Evolutionary conservation across 176 grass and related monocot species (phyloP).

Genomic region (Musa beccarii): DNA sequence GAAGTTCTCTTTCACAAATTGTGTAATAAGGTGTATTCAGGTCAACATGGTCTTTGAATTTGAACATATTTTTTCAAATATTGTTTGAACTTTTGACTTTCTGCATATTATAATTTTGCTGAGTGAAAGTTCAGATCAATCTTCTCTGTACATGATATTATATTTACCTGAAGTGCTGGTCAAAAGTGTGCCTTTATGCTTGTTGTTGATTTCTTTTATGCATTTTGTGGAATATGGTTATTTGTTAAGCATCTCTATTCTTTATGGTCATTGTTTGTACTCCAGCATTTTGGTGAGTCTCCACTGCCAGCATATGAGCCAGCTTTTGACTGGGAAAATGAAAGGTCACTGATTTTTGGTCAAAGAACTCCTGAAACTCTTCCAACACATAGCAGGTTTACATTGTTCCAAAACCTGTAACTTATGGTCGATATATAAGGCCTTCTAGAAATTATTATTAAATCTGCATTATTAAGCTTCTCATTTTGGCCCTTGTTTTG

Average conservation of each 20-base stretch:
- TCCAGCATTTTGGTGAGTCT: constrained; percentile 77
- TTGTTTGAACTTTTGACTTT: no score
- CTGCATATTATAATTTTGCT: no score
- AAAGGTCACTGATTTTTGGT: constrained; percentile 93
- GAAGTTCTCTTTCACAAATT: no score
- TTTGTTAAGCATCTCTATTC: not conserved
- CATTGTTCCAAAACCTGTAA: not conserved
- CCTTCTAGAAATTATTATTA: not conserved
- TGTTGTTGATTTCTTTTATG: not conserved
- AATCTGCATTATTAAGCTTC: not conserved
- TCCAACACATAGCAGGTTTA: constrained; percentile 68
- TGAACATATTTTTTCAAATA: no score
- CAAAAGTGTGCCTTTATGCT: no score
- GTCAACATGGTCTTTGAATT: no score
- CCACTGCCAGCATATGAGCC: constrained; percentile 89
- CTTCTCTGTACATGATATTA: no score
- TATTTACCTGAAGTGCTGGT: no score
- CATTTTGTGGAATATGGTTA: not conserved
- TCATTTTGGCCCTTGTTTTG: constrained; percentile 3
- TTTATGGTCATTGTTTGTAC: constrained; percentile 13
- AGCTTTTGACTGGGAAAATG: constrained; percentile 99
- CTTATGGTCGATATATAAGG: not conserved
- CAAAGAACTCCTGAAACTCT: constrained; percentile 76
- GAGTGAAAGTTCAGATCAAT: no score
- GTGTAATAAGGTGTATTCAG: no score